phyloP scores from a whole-genome alignment of 1,139 yeast genomes.

The Kodamaea sp. region DNA sequence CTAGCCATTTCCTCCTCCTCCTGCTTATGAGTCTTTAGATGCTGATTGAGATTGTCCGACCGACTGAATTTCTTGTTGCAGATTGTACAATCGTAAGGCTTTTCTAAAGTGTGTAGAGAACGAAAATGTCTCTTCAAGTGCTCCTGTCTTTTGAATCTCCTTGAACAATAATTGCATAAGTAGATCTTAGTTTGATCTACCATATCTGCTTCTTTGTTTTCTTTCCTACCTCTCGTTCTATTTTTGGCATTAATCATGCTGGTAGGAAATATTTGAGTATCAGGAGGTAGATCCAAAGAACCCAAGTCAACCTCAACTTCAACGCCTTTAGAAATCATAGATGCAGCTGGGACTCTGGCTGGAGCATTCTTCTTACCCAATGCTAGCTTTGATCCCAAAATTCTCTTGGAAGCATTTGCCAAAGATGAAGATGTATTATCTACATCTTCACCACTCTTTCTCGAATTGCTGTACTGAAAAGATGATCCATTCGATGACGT shows the following conservation, averaged over 20 bases:
- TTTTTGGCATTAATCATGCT: constrained; percentile 35
- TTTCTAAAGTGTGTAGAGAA: constrained; percentile 71
- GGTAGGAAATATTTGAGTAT: constrained; percentile 40
- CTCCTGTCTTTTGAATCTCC: constrained; percentile 75
- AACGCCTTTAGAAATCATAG: constrained; percentile 31
- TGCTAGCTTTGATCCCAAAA: constrained; percentile 41
- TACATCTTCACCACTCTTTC: neutral
- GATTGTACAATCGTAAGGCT: constrained; percentile 70
- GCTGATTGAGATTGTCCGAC: constrained; percentile 75
- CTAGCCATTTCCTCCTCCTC: constrained; percentile 28
- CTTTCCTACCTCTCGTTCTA: constrained; percentile 48
- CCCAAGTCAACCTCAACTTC: constrained; percentile 46
- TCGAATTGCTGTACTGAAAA: neutral
- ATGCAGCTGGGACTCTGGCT: constrained; percentile 23
- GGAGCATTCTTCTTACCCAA: constrained; percentile 23
- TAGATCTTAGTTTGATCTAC: constrained; percentile 43
- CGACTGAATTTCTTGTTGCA: constrained; percentile 76
- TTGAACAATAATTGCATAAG: constrained; percentile 52
- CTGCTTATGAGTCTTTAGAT: constrained; percentile 64
- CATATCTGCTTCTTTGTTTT: constrained; percentile 48
- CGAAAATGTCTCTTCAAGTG: constrained; percentile 78
- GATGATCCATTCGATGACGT: constrained; percentile 14
- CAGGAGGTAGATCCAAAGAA: constrained; percentile 44
- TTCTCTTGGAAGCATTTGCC: constrained; percentile 41
- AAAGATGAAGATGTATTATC: constrained; percentile 19